Percentiles rank a stretch among this genome's conserved stretches.
These are phyloP conservation scores for Bryoglossum gracile DNA, from an alignment of 495 filamentous ascomycete genomes.

Conservation along the genomic window DNA sequence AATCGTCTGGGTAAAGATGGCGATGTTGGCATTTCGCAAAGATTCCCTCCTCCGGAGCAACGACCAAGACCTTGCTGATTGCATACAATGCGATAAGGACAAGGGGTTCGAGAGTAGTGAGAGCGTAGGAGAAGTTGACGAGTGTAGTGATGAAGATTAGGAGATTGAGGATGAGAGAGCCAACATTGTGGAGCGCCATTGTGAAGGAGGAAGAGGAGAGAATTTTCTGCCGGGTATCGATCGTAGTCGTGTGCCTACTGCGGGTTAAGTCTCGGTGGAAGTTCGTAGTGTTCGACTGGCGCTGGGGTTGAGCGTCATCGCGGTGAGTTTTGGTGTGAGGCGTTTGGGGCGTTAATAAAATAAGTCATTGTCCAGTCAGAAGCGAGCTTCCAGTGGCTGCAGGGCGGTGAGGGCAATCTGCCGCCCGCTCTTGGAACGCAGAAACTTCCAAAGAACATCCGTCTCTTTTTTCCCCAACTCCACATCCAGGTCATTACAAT, in stretches of 20 bases:
- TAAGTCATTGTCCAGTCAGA: neutral
- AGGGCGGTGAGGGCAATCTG: no score
- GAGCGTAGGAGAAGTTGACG: slow-evolving; percentile 32
- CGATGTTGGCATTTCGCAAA: slow-evolving; percentile 16
- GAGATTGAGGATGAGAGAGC: slow-evolving; percentile 31
- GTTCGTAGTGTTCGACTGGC: neutral
- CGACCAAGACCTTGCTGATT: slow-evolving; percentile 26
- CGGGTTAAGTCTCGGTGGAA: neutral
- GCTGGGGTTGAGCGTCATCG: neutral
- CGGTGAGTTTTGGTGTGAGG: neutral
- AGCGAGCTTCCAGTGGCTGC: no score
- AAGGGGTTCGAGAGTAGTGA: slow-evolving; percentile 29
- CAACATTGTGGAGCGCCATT: slow-evolving; percentile 35
- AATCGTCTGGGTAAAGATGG: slow-evolving; percentile 14
- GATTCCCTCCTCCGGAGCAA: slow-evolving; percentile 25
- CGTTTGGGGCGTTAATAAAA: neutral
- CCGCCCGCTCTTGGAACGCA: no score
- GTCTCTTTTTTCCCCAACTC: no score
- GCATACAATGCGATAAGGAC: slow-evolving; percentile 29
- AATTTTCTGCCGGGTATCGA: no score
- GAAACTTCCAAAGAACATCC: no score
- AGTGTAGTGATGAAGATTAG: slow-evolving; percentile 35
- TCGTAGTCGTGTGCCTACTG: slow-evolving; percentile 3
- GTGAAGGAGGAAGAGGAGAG: neutral
- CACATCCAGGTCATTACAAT: no score